Percentiles rank a stretch among this genome's conserved stretches.
phyloP scores from a whole-genome alignment of 176 grass and related monocot genomes.

The Rhipidocladum racemiflorum region DNA sequence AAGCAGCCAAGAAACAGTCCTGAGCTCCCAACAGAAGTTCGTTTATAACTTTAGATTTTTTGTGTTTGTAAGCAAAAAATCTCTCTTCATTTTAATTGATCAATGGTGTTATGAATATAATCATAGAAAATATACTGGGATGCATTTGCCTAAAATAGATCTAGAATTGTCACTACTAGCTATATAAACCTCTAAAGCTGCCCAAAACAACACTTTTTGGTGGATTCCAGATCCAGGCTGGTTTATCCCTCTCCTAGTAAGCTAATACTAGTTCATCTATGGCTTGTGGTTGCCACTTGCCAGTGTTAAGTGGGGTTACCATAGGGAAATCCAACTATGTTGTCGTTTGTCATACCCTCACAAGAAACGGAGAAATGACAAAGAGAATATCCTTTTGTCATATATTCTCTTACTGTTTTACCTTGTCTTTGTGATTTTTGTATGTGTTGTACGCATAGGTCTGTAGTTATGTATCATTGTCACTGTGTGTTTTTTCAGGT shows the following conservation, averaged over 20 bases:
- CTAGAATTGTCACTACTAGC: neutral
- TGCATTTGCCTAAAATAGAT: neutral
- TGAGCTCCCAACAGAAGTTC: neutral
- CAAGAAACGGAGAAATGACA: neutral
- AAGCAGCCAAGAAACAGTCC: neutral
- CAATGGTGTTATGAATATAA: neutral
- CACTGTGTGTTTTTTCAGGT: constrained; percentile 35
- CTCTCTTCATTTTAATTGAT: neutral
- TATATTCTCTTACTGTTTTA: neutral
- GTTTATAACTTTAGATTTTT: neutral
- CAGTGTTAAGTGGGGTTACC: neutral
- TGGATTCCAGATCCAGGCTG: neutral
- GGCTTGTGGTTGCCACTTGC: neutral
- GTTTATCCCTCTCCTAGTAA: neutral
- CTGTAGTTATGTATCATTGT: neutral
- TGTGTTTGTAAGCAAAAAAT: neutral
- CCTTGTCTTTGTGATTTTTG: neutral
- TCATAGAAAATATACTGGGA: neutral
- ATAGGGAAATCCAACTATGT: neutral
- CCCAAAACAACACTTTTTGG: neutral
- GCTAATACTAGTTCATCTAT: neutral
- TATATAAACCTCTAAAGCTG: neutral
- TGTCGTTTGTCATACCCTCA: neutral
- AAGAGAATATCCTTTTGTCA: neutral
- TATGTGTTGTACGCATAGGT: neutral